A percentile compares a stretch with the other conserved stretches of the same genome.
phyloP scores from a whole-genome alignment of 768 basidiomycete species.

The Pluteus cervinus region DNA sequence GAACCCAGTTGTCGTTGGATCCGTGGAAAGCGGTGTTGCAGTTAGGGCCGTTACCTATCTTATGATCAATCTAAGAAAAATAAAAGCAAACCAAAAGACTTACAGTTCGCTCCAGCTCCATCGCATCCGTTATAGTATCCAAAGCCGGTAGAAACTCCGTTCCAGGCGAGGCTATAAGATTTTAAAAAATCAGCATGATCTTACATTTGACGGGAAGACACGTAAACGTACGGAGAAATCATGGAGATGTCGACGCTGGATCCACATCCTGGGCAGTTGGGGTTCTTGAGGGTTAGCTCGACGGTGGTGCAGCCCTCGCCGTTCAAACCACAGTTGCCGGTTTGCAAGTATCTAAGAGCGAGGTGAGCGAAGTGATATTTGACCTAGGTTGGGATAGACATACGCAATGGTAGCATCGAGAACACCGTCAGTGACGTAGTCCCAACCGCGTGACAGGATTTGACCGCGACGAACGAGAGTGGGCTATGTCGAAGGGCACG shows the following conservation, averaged over 20 bases:
- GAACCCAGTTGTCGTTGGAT: conserved; percentile 27
- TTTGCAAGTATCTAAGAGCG: conserved; percentile 26
- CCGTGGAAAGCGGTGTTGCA: conserved; percentile 32
- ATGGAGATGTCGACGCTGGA: conserved; percentile 31
- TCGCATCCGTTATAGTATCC: conserved; percentile 40
- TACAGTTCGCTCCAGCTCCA: conserved; percentile 36
- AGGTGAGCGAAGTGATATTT: no score
- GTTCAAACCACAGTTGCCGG: conserved; percentile 31
- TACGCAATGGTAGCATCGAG: conserved; percentile 30
- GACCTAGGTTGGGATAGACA: no score
- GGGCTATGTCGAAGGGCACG: conserved; percentile 13
- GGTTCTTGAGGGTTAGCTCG: conserved; percentile 30
- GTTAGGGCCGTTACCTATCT: conserved; percentile 24
- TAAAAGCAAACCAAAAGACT: conserved; percentile 8
- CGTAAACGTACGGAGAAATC: conserved; percentile 36
- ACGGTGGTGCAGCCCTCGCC: conserved; percentile 33
- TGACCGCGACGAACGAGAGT: conserved; percentile 22
- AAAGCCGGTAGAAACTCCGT: no score
- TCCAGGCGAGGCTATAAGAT: no score
- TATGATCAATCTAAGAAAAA: not conserved
- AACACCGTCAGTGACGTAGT: conserved; percentile 20
- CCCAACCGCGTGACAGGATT: conserved; percentile 24
- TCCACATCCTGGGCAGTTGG: conserved; percentile 20
- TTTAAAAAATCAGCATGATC: no score
- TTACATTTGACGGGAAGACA: no score